Evolutionary conservation across 768 basidiomycete genomes (phyloP).

Genomic region (Cantharellus anzutake): DNA sequence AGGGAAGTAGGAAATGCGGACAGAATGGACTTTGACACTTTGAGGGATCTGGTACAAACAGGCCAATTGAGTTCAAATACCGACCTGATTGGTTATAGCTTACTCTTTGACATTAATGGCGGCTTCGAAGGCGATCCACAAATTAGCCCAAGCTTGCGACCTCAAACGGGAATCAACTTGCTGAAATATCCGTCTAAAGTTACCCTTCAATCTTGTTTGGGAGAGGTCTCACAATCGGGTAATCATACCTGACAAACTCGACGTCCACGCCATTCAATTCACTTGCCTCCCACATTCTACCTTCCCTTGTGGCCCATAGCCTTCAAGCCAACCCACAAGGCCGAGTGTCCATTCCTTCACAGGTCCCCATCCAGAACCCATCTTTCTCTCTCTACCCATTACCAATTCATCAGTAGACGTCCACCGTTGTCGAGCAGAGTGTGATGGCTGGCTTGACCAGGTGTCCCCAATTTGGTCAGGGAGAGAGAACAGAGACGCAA

Average conservation of each 20-base stretch:
- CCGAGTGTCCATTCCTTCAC: slow-evolving; percentile 45
- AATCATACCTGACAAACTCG: slow-evolving; percentile 22
- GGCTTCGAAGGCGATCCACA: slow-evolving; percentile 49
- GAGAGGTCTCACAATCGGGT: background rate
- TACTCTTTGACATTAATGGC: slow-evolving; percentile 39
- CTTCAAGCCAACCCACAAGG: slow-evolving; percentile 33
- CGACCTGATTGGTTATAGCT: slow-evolving; percentile 8
- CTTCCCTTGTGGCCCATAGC: slow-evolving; percentile 17
- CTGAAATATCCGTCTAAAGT: slow-evolving; percentile 31
- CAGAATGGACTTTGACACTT: slow-evolving; percentile 45
- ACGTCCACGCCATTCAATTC: slow-evolving; percentile 35
- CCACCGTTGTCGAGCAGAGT: background rate
- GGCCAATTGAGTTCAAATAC: background rate
- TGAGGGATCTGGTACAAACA: slow-evolving; percentile 33
- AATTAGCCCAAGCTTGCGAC: slow-evolving; percentile 38
- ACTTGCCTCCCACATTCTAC: slow-evolving; percentile 24
- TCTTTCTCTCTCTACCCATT: slow-evolving; percentile 46
- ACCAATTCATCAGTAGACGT: slow-evolving; percentile 33
- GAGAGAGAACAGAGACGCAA: background rate
- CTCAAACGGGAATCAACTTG: slow-evolving; percentile 34
- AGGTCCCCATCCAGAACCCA: slow-evolving; percentile 42
- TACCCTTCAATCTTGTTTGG: background rate
- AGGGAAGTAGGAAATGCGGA: slow-evolving; percentile 37
- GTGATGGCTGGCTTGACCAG: background rate
- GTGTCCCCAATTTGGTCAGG: background rate